A percentile compares a stretch with the other conserved stretches of the same genome.
phyloP scores from a whole-genome alignment of 140 eudicot species.

The Erigeron philadelphicus region DNA sequence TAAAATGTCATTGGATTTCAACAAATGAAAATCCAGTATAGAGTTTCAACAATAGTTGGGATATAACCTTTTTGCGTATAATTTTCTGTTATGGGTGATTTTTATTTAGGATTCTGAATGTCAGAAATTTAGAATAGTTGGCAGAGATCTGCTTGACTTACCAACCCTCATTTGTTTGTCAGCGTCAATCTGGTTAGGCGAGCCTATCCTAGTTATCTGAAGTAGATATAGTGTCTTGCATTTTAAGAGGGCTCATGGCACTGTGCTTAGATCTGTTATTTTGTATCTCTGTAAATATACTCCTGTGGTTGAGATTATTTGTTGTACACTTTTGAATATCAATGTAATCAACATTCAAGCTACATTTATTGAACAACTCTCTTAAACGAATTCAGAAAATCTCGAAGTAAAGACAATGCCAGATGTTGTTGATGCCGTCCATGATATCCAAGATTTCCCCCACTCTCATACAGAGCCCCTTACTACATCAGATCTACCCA shows the following conservation, averaged over 20 bases:
- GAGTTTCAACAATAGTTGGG: background rate
- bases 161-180: background rate
- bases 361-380: conserved; percentile 19
- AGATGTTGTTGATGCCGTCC: conserved; percentile 23
- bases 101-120: background rate
- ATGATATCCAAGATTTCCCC: conserved; percentile 16
- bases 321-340: conserved; percentile 14
- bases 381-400: conserved; percentile 19
- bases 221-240: conserved; percentile 5
- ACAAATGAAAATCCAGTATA: background rate
- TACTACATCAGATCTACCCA: conserved; percentile 22
- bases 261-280: background rate
- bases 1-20: background rate
- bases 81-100: background rate
- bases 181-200: background rate
- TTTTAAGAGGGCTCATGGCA: background rate
- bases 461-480: conserved; percentile 11
- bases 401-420: conserved; percentile 21
- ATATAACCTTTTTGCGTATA: background rate
- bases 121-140: background rate
- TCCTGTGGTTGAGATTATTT: background rate
- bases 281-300: background rate
- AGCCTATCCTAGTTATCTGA: background rate
- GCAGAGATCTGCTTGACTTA: background rate
- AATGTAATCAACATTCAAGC: conserved; percentile 19